Evolutionary conservation across 768 basidiomycete genomes (phyloP), one percentile per base, ranked within the genome.

Genomic region (Rhizopogon rudus): DNA sequence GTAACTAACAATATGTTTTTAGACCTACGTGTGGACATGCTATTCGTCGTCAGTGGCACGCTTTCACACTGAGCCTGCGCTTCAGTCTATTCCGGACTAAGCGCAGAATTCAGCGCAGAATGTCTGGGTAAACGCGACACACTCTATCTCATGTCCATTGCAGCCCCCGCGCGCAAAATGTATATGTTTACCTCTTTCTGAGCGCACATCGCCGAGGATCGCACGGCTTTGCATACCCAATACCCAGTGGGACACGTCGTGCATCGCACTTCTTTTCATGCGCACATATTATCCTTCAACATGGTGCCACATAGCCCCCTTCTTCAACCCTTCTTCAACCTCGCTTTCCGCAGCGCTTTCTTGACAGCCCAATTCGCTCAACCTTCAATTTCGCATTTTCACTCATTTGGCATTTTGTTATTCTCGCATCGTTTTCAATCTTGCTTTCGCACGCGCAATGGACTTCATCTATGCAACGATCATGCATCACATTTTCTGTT

Each of bases 41-140:
- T 45, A 67, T 87, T 42, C 72, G 74, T 54, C 72, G 80, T 8
- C 80, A 84, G 55, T 86, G 86, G 84, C 81, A 84, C 61, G 82
- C 83, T 8, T 57, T 86, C 29, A 66, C 75, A 0, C 75, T 87
- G 20, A 69, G 81, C 55, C 60, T 86, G 31, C 75, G 82, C 42
- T 85, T 87, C 61, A 70, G 75, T 54, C 68, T 86, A 42, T 87
- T 86, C 66, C 71, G 83, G 51, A 77, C 74, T 17, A 75, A 77
- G 57, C 74, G 75, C 44, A 58, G 69, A 56, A 62, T 73, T 20
- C 59, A 59, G 49, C 67, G 70, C 43, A 60, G 62, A 33, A 37
- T 69, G 61, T 65, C 67, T 6, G 61, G 67, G 35, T 68, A 57
- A 70, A 48, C 52, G 25, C 20, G 0, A 25, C 51, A 20, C 13